Conservation (phyloP, 192 early-diverging fungal genomes). For the Oehlia diaphana region DNA sequence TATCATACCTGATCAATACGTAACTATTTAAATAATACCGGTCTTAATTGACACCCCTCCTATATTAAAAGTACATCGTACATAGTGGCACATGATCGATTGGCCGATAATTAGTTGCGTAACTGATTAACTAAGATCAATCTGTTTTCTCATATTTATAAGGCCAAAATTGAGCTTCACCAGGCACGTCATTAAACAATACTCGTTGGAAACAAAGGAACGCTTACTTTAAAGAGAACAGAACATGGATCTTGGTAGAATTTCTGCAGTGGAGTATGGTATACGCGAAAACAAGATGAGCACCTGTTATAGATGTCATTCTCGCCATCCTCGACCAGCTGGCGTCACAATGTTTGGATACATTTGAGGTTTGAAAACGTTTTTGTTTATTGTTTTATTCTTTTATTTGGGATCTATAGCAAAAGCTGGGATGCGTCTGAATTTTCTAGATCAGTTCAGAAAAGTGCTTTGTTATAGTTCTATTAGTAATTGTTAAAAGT, state of each 20-base stretch:
- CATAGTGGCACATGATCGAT: too few species aligned
- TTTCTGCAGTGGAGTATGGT: constrained; percentile 12
- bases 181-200: too few species aligned
- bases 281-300: neutral
- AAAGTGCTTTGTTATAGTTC: constrained; percentile 19
- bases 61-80: too few species aligned
- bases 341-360: constrained; percentile 1
- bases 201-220: too few species aligned
- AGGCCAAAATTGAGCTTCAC: too few species aligned
- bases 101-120: too few species aligned
- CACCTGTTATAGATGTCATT: neutral
- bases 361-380: neutral
- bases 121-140: too few species aligned
- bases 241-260: neutral
- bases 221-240: too few species aligned
- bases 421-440: constrained; percentile 13
- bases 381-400: neutral
- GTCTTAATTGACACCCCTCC: too few species aligned
- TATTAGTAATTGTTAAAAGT: constrained; percentile 20
- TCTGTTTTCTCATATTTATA: too few species aligned
- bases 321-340: neutral
- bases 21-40: too few species aligned
- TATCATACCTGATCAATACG: too few species aligned
- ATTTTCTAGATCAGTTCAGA: constrained; percentile 1
- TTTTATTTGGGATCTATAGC: neutral